These are phyloP conservation scores for Paspalum notatum DNA, from an alignment of 176 grass and related monocot species.

Conservation along the genomic window DNA sequence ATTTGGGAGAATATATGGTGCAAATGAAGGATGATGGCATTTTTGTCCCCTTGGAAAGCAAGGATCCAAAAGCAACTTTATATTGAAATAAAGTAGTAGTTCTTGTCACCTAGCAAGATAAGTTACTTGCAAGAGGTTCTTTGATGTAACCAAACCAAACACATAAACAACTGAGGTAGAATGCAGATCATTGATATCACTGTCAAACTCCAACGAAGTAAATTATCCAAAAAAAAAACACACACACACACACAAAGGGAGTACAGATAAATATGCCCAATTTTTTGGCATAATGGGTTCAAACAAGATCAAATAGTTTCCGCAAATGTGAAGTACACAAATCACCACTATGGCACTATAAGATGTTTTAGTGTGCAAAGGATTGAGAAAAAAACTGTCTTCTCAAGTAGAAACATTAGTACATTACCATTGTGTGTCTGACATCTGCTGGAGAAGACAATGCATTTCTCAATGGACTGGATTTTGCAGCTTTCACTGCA, in stretches of 20 bases:
- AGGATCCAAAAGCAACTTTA: constrained; percentile 3
- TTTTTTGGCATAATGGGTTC: not conserved
- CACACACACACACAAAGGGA: not conserved
- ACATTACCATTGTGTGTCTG: constrained; percentile 41
- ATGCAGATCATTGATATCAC: constrained; percentile 1
- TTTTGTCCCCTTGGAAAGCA: not conserved
- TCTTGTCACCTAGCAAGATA: constrained; percentile 14
- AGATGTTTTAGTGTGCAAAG: not conserved
- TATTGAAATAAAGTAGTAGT: not conserved
- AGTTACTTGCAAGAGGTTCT: not conserved
- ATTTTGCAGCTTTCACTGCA: constrained; percentile 55
- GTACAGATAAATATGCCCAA: not conserved
- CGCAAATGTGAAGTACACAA: not conserved
- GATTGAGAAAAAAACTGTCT: constrained; percentile 6
- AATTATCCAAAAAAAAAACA: too few relatives aligned
- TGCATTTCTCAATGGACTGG: constrained; percentile 43
- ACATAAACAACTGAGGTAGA: not conserved
- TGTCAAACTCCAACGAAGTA: not conserved
- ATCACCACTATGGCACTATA: not conserved
- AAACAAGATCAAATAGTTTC: not conserved
- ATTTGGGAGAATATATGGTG: not conserved
- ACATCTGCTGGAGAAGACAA: constrained; percentile 46
- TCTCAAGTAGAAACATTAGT: constrained; percentile 19
- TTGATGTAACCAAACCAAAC: constrained; percentile 20
- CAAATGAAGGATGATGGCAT: constrained; percentile 20